Percentiles rank a stretch among this genome's conserved stretches.
Evolutionary conservation across 345 rosid species (phyloP).

Genomic region (Stellera chamaejasme): DNA sequence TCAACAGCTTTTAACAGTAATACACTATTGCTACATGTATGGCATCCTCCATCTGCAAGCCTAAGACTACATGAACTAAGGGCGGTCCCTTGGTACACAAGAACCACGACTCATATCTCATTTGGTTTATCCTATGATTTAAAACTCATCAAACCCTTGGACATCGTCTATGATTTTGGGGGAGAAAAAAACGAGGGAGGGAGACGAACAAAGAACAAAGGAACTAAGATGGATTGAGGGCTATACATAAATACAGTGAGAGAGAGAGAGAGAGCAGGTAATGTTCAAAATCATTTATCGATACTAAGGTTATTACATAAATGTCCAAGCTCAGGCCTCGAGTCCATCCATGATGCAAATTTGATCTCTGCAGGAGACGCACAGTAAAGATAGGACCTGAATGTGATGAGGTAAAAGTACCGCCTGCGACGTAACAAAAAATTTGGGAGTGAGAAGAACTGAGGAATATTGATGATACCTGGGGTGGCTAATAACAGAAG

Average conservation of each 20-base stretch:
- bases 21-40: no score
- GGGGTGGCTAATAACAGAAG: no score
- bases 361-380: conserved; percentile 41
- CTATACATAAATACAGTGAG: conserved; percentile 28
- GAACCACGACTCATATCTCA: no score
- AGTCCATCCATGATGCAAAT: conserved; percentile 71
- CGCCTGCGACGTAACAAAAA: conserved; percentile 46
- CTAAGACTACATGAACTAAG: no score
- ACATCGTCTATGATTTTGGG: background rate
- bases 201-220: no score
- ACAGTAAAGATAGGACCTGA: conserved; percentile 81
- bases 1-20: no score
- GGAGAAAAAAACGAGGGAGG: no score
- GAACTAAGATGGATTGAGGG: background rate
- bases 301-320: conserved; percentile 82
- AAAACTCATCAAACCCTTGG: background rate
- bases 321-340: conserved; percentile 90
- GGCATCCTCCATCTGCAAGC: no score
- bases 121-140: no score
- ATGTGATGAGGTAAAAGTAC: conserved; percentile 78
- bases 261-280: conserved; percentile 2
- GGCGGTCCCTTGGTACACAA: no score
- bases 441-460: no score
- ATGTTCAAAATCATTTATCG: conserved; percentile 33
- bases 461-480: no score